Evolutionary conservation across 495 filamentous ascomycete genomes (phyloP).

Genomic region (Arthonia radiata): DNA sequence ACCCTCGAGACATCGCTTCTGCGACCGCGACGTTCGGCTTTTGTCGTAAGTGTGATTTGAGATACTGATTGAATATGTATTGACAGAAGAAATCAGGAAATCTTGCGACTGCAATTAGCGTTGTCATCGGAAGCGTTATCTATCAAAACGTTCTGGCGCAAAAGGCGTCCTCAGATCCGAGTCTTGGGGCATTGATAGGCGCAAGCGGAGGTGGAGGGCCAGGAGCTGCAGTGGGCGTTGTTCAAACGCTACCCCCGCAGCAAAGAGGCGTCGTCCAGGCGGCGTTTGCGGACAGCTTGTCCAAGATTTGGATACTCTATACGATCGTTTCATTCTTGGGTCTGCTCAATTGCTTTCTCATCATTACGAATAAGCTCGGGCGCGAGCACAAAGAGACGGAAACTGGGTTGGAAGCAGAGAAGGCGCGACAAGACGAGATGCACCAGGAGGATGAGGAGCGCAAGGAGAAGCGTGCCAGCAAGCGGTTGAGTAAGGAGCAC

Average conservation of each 20-base stretch:
- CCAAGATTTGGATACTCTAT: slow-evolving; percentile 44
- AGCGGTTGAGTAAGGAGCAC: too few relatives aligned
- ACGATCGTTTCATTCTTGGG: slow-evolving; percentile 25
- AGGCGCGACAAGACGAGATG: too few relatives aligned
- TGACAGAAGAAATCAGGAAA: too few relatives aligned
- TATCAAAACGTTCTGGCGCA: slow-evolving; percentile 45
- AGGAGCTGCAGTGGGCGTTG: slow-evolving; percentile 18
- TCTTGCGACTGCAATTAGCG: slow-evolving; percentile 41
- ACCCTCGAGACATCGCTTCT: slow-evolving; percentile 43
- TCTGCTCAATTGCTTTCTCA: slow-evolving; percentile 26
- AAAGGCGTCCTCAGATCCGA: slow-evolving; percentile 12
- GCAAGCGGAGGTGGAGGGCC: slow-evolving; percentile 18
- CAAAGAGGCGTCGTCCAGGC: slow-evolving; percentile 20
- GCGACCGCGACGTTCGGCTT: slow-evolving; percentile 58
- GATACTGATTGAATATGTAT: too few relatives aligned
- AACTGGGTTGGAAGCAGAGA: slow-evolving; percentile 29
- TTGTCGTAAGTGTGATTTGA: too few relatives aligned
- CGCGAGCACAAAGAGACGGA: slow-evolving; percentile 33
- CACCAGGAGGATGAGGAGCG: background rate
- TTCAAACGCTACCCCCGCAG: slow-evolving; percentile 13
- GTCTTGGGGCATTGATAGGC: slow-evolving; percentile 2
- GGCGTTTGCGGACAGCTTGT: slow-evolving; percentile 31
- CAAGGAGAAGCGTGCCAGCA: slow-evolving; percentile 11
- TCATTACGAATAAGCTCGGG: slow-evolving; percentile 29
- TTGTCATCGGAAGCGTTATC: slow-evolving; percentile 60